phyloP scores from a whole-genome alignment of 495 filamentous ascomycete species.

The Penicillium lagena region DNA sequence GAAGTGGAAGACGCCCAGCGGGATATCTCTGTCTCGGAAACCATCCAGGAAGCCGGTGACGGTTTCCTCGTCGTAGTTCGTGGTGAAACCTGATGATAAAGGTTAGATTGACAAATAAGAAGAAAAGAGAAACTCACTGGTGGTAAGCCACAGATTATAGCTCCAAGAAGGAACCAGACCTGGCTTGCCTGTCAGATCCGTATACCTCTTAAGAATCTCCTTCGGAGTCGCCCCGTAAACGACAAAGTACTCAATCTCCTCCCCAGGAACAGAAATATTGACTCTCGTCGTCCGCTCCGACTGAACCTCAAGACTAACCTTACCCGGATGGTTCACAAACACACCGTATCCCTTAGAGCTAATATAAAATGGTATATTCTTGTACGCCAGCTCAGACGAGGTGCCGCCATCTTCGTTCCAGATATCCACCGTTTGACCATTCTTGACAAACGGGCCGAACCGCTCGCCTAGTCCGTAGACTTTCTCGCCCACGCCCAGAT shows the following conservation, averaged over 20 bases:
- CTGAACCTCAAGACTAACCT: conserved; percentile 59
- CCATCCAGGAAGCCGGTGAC: conserved; percentile 62
- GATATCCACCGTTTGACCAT: conserved; percentile 59
- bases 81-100: conserved; percentile 47
- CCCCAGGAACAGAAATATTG: conserved; percentile 56
- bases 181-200: conserved; percentile 53
- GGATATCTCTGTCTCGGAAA: conserved; percentile 58
- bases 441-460: conserved; percentile 65
- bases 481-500: conserved; percentile 58
- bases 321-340: conserved; percentile 58
- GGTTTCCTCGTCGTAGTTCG: conserved; percentile 61
- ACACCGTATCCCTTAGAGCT: conserved; percentile 63
- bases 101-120: not conserved
- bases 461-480: conserved; percentile 66
- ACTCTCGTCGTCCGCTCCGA: conserved; percentile 60
- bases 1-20: conserved; percentile 66
- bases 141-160: conserved; percentile 66
- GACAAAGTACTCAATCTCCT: conserved; percentile 55
- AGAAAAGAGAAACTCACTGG: conserved; percentile 25
- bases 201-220: conserved; percentile 58
- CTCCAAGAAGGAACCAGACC: conserved; percentile 60
- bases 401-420: conserved; percentile 73
- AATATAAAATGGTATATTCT: conserved; percentile 67
- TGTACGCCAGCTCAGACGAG: conserved; percentile 64
- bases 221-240: conserved; percentile 63